phyloP scores from a whole-genome alignment of 1,139 yeast genomes.

The Scheffersomyces insectosa region DNA sequence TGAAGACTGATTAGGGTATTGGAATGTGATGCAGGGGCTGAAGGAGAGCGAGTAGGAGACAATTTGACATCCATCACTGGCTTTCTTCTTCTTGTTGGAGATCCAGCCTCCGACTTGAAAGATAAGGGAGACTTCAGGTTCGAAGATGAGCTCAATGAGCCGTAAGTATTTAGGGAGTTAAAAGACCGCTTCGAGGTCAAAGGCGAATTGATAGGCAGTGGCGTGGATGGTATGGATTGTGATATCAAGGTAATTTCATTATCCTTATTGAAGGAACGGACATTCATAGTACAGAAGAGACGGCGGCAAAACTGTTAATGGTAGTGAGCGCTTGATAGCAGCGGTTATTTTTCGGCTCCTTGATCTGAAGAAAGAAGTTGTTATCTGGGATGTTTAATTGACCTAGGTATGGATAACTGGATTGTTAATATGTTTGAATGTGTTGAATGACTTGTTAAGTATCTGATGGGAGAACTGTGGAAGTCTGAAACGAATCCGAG shows the following conservation, averaged over 20 bases:
- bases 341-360: no score
- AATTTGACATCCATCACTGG: neutral
- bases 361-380: no score
- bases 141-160: neutral
- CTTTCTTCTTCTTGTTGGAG: neutral
- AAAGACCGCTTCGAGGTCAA: constrained; percentile 10
- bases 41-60: neutral
- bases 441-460: no score
- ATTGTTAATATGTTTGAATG: no score
- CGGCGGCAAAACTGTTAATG: no score
- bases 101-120: neutral
- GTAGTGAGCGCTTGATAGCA: no score
- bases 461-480: no score
- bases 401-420: no score
- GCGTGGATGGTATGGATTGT: constrained; percentile 6
- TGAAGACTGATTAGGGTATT: constrained; percentile 6
- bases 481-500: no score
- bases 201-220: constrained; percentile 6
- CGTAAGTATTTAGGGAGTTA: constrained; percentile 5
- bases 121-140: neutral
- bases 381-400: no score
- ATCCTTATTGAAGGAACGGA: constrained; percentile 8
- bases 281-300: no score
- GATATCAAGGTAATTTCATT: constrained; percentile 12
- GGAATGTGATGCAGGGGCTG: neutral